Evolutionary conservation across 176 grass and related monocot species (phyloP).

Genomic region (Aegilops longissima): DNA sequence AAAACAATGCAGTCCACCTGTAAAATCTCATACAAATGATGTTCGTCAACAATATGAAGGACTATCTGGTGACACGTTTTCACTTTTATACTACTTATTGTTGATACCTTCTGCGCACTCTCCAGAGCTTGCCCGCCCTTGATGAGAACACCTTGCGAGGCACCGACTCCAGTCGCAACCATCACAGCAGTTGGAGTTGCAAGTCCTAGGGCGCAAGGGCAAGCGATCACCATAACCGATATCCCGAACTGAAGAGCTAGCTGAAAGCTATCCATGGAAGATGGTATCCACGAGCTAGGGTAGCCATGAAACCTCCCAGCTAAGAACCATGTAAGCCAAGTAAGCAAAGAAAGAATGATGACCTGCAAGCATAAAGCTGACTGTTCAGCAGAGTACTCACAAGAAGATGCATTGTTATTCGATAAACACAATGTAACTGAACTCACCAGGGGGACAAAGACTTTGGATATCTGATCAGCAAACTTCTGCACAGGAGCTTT

Average conservation of each 20-base stretch:
- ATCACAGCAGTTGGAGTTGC: slow-evolving; percentile 98
- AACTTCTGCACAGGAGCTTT: slow-evolving; percentile 97
- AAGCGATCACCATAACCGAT: slow-evolving; percentile 99
- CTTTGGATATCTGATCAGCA: slow-evolving; percentile 86
- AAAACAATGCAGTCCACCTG: slow-evolving; percentile 91
- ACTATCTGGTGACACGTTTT: not conserved
- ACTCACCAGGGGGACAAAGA: slow-evolving; percentile 89
- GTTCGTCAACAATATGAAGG: slow-evolving; percentile 19
- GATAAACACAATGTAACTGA: slow-evolving; percentile 7
- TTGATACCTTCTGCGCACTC: slow-evolving; percentile 80
- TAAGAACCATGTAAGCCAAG: slow-evolving; percentile 87
- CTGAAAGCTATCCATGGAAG: slow-evolving; percentile 94
- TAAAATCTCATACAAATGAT: not conserved
- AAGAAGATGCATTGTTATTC: too few species aligned
- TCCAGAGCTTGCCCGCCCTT: slow-evolving; percentile 95
- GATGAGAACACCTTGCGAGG: slow-evolving; percentile 89
- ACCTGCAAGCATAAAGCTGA: slow-evolving; percentile 56
- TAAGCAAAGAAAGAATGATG: slow-evolving; percentile 65
- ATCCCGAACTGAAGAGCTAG: slow-evolving; percentile 95
- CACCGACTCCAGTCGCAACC: slow-evolving; percentile 96
- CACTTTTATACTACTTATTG: not conserved
- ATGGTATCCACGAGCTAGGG: slow-evolving; percentile 81
- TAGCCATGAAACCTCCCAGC: slow-evolving; percentile 73
- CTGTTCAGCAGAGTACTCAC: slow-evolving; percentile 1
- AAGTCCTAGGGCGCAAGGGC: slow-evolving; percentile 84